Percentiles rank a stretch among this genome's conserved stretches.
Evolutionary conservation across 2,329 filamentous ascomycete genomes (phyloP).

Genomic region (Parastagonospora nodorum): DNA sequence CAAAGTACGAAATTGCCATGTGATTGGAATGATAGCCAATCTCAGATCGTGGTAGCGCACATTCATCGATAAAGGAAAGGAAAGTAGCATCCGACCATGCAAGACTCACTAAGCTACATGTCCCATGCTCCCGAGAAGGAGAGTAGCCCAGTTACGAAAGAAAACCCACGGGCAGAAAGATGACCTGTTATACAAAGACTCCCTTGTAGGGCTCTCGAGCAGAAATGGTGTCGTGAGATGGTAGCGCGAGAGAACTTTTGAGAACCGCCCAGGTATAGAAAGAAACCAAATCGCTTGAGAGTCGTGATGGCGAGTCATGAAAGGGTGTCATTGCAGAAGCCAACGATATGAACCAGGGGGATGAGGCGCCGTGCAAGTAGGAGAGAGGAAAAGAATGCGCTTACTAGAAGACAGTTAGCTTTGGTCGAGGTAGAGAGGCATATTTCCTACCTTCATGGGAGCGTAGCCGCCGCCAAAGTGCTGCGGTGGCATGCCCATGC

Average conservation of each 20-base stretch:
- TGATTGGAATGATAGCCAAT: slow-evolving; percentile 47
- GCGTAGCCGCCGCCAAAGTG: slow-evolving; percentile 68
- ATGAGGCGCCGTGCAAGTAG: slow-evolving; percentile 42
- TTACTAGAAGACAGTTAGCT: slow-evolving; percentile 35
- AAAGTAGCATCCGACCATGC: slow-evolving; percentile 38
- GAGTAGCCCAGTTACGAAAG: slow-evolving; percentile 32
- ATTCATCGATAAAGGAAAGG: slow-evolving; percentile 31
- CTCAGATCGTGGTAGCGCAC: slow-evolving; percentile 35
- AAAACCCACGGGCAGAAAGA: slow-evolving; percentile 38
- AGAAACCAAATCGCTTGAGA: slow-evolving; percentile 45
- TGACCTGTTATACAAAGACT: slow-evolving; percentile 47
- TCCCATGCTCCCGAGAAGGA: slow-evolving; percentile 34
- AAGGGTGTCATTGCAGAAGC: slow-evolving; percentile 43
- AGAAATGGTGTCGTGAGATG: slow-evolving; percentile 42
- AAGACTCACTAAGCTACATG: slow-evolving; percentile 47
- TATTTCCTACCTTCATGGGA: slow-evolving; percentile 64
- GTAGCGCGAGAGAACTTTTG: slow-evolving; percentile 45
- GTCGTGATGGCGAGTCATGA: slow-evolving; percentile 47
- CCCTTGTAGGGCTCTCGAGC: slow-evolving; percentile 41
- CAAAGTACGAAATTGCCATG: slow-evolving; percentile 32
- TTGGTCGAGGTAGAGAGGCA: background rate
- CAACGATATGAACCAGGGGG: slow-evolving; percentile 40
- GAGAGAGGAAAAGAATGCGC: slow-evolving; percentile 44
- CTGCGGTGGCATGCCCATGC: slow-evolving; percentile 69
- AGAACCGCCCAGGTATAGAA: slow-evolving; percentile 43